These are phyloP conservation scores for Fusarium tuaranense DNA, from an alignment of 2,329 filamentous ascomycete species.

Conservation along the genomic window DNA sequence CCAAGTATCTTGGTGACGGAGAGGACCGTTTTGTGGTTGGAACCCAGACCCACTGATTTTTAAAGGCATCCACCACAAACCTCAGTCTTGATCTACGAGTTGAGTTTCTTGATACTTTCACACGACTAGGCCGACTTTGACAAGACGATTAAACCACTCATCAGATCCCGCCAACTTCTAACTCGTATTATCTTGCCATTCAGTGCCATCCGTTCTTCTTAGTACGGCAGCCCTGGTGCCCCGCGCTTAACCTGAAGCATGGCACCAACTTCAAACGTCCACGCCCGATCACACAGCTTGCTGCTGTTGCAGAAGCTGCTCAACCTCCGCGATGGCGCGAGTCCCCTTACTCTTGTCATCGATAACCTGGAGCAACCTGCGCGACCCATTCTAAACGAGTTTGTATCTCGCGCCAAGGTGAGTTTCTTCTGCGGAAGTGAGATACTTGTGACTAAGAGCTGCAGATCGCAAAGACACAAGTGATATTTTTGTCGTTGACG, in stretches of 20 bases:
- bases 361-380: constrained; percentile 88
- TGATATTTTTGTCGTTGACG: constrained; percentile 83
- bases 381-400: constrained; percentile 76
- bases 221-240: neutral
- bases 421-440: constrained; percentile 14
- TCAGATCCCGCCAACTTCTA: neutral
- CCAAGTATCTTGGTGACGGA: neutral
- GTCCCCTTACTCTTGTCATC: constrained; percentile 86
- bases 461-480: constrained; percentile 72
- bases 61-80: constrained; percentile 29
- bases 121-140: neutral
- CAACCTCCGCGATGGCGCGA: constrained; percentile 81
- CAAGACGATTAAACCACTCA: neutral
- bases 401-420: constrained; percentile 80
- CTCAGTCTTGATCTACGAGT: neutral
- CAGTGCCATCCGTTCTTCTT: no score
- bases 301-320: constrained; percentile 86
- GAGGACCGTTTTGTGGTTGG: neutral
- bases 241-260: constrained; percentile 50
- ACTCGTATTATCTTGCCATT: neutral
- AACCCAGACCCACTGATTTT: constrained; percentile 35
- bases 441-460: constrained; percentile 3
- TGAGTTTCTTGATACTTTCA: constrained; percentile 10
- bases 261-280: constrained; percentile 68
- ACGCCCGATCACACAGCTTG: constrained; percentile 85